Percentiles rank a stretch among this genome's conserved stretches.
phyloP scores from a whole-genome alignment of 1,284 basidiomycete genomes.

The Apiotrichum laibachii region DNA sequence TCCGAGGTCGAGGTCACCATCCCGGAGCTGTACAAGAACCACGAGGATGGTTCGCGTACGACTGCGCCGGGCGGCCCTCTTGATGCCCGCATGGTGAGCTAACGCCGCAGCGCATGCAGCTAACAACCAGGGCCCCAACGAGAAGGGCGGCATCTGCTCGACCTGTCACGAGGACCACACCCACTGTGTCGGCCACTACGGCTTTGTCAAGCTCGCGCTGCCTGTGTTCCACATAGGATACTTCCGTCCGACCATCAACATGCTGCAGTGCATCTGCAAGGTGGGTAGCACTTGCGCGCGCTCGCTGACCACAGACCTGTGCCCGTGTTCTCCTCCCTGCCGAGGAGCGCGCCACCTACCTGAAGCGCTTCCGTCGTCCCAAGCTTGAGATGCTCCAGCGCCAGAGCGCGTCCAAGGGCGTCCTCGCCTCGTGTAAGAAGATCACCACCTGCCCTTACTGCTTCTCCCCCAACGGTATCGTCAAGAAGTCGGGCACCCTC shows the following conservation, averaged over 20 bases:
- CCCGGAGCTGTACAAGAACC: constrained; percentile 76
- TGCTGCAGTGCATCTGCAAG: constrained; percentile 96
- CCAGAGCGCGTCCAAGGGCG: constrained; percentile 79
- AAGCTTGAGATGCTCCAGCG: constrained; percentile 93
- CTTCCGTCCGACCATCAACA: constrained; percentile 90
- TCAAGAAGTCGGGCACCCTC: constrained; percentile 92
- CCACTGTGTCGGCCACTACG: constrained; percentile 97
- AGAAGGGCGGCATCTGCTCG: constrained; percentile 88
- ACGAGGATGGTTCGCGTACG: constrained; percentile 52
- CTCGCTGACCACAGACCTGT: constrained; percentile 65
- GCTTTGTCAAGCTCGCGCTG: constrained; percentile 91
- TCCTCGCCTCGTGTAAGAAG: constrained; percentile 85
- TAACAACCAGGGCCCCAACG: constrained; percentile 76
- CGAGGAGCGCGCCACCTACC: constrained; percentile 74
- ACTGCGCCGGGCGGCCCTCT: constrained; percentile 90
- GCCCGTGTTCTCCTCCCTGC: constrained; percentile 90
- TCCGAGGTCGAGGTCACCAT: constrained; percentile 93
- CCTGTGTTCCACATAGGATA: constrained; percentile 98
- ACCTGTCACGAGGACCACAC: constrained; percentile 90
- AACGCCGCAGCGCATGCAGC: neutral
- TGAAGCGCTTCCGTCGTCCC: constrained; percentile 84
- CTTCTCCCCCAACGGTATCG: constrained; percentile 86
- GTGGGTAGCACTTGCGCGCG: constrained; percentile 49
- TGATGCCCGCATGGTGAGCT: constrained; percentile 74
- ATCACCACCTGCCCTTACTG: constrained; percentile 91